phyloP scores from a whole-genome alignment of 352 stramenopile species.

The Pythium oligandrum region DNA sequence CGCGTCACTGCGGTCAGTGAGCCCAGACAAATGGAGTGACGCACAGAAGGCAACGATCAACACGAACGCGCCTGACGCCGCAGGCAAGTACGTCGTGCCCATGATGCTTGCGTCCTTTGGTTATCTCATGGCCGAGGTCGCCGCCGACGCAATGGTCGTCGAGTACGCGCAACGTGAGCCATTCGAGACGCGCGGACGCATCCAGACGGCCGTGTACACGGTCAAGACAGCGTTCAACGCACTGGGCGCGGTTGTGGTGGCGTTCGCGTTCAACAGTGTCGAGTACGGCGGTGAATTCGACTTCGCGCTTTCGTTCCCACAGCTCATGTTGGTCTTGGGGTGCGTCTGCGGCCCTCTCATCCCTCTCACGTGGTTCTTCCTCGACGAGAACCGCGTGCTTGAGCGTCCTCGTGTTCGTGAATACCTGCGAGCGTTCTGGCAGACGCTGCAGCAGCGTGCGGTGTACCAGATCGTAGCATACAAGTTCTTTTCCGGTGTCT shows the following conservation, averaged over 20 bases:
- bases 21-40: slow-evolving; percentile 23
- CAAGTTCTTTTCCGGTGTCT: slow-evolving; percentile 21
- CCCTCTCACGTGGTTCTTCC: slow-evolving; percentile 23
- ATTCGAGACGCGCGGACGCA: slow-evolving; percentile 30
- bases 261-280: slow-evolving; percentile 20
- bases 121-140: slow-evolving; percentile 55
- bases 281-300: slow-evolving; percentile 23
- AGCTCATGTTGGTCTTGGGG: slow-evolving; percentile 14
- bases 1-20: slow-evolving; percentile 25
- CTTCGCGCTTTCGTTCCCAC: slow-evolving; percentile 19
- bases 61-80: slow-evolving; percentile 21
- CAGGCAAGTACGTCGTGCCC: slow-evolving; percentile 49
- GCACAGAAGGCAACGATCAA: slow-evolving; percentile 31
- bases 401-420: slow-evolving; percentile 4
- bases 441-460: slow-evolving; percentile 18
- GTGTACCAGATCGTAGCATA: slow-evolving; percentile 26
- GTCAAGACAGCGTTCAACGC: slow-evolving; percentile 43
- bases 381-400: slow-evolving; percentile 21
- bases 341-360: slow-evolving; percentile 12
- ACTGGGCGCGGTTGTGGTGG: slow-evolving; percentile 36
- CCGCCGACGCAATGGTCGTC: slow-evolving; percentile 57
- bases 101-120: slow-evolving; percentile 75
- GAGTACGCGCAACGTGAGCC: slow-evolving; percentile 57
- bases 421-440: slow-evolving; percentile 23
- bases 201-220: slow-evolving; percentile 58